A percentile compares a stretch with the other conserved stretches of the same genome.
Conservation (phyloP, 306 rosid species). For the Vigna hirtella region DNA sequence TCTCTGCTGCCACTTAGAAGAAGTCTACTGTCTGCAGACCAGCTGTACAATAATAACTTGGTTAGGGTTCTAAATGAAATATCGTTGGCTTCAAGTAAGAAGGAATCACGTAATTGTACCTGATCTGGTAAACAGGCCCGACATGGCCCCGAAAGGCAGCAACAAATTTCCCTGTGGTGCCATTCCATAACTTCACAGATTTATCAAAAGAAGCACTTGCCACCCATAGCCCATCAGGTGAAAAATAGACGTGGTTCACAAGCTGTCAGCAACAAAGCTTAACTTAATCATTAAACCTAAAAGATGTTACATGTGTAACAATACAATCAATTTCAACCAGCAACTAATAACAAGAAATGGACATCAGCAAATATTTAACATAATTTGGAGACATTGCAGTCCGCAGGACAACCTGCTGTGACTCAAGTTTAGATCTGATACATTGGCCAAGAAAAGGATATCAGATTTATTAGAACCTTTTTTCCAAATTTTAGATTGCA, state of each 20-base stretch:
- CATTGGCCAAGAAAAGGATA: constrained; percentile 20
- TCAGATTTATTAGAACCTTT: constrained; percentile 28
- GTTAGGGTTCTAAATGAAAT: constrained; percentile 39
- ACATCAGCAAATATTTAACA: background rate
- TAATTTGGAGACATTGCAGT: constrained; percentile 15
- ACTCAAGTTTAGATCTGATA: background rate
- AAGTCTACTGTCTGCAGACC: constrained; percentile 99
- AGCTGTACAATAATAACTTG: constrained; percentile 60
- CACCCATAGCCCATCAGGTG: constrained; percentile 99
- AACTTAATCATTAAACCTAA: constrained; percentile 32
- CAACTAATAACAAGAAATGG: background rate
- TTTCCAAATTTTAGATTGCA: background rate
- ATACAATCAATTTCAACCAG: constrained; percentile 14
- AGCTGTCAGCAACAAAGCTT: constrained; percentile 58
- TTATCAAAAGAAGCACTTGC: constrained; percentile 97
- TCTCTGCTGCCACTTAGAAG: constrained; percentile 93
- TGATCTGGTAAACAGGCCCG: constrained; percentile 93
- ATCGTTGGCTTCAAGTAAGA: constrained; percentile 1
- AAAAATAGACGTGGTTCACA: constrained; percentile 90
- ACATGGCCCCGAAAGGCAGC: constrained; percentile 92
- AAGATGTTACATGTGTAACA: constrained; percentile 12
- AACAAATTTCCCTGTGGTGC: constrained; percentile 81
- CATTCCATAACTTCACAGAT: constrained; percentile 93
- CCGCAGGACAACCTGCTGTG: constrained; percentile 6
- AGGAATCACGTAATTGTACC: constrained; percentile 49